Evolutionary conservation across 1,284 basidiomycete genomes (phyloP), one percentile per base, ranked within the genome.

Genomic region (Ceratobasidium sp.): DNA sequence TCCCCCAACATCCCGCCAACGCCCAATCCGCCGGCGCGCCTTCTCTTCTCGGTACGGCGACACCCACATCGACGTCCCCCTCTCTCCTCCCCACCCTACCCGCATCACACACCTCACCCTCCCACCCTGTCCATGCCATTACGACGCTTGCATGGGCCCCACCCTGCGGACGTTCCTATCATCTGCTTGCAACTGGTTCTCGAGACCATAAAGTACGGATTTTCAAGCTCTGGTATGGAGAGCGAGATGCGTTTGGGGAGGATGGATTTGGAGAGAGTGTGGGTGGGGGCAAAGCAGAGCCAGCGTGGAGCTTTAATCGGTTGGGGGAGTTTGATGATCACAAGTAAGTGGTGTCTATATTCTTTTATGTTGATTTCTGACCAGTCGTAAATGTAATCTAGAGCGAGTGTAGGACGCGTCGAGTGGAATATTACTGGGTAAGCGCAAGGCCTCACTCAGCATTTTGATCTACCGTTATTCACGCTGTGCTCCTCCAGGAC

Each of bases 391-490:
- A 63, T 9, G 24, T 33, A 27, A 74, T 69, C 48, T 77, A 91
- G 89, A 78, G 89, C 90, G 7, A 87, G 86, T 51, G 89, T 93
- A 45, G 91, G 87, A 24, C 87, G 88, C 78, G 95, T 91, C 15
- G 95, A 91, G 80, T 97, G 90, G 95, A 97, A 92, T 83, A 89
- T 95, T 78, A 97, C 91, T 74, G 95, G 93, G 90, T 95, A 80
- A 71, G 89, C 80, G 2, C 24, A 4, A 41, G 6, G 11, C 36
- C 24, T 4, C 24, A n/a, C 33, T 24, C 14, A 24, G 11, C 11
- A 15, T 56, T 22, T 9, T 24, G 22, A 11, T n/a, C 19, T 14
- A 31, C 27, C 29, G 27, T 41, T 67, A 22, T 24, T 63, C 11
- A 50, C 9, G 17, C 59, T 1, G 3, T 17, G 69, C 80, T 24